A percentile compares a stretch with the other conserved stretches of the same genome.
Evolutionary conservation across 441 rosid genomes (phyloP).

Genomic region (Gossypium gossypioides): DNA sequence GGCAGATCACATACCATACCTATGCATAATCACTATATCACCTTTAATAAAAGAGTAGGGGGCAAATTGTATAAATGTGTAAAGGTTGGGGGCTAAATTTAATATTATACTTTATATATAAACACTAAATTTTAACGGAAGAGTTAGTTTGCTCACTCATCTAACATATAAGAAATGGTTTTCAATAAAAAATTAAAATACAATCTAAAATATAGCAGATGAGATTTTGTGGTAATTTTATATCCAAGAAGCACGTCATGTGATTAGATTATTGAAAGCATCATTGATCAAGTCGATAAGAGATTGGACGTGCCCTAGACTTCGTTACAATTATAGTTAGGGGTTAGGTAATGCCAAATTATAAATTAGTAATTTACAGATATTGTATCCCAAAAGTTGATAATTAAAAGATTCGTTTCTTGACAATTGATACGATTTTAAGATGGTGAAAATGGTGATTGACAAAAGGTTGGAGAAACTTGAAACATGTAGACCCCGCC

Average conservation of each 20-base stretch:
- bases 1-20: too few species aligned
- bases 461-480: constrained; percentile 29
- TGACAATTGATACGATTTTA: not conserved
- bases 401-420: not conserved
- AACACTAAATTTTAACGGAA: too few species aligned
- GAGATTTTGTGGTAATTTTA: too few species aligned
- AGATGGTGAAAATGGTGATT: constrained; percentile 21
- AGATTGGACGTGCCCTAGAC: constrained; percentile 8
- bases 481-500: constrained; percentile 39
- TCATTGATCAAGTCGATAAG: not conserved
- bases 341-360: constrained; percentile 1
- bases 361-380: not conserved
- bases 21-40: too few species aligned
- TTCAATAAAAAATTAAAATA: too few species aligned
- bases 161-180: too few species aligned
- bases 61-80: too few species aligned
- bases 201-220: too few species aligned
- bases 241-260: not conserved
- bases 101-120: too few species aligned
- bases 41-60: too few species aligned
- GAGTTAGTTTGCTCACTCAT: too few species aligned
- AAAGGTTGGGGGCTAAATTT: too few species aligned
- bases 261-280: not conserved
- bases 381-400: not conserved
- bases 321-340: constrained; percentile 1